A percentile compares a stretch with the other conserved stretches of the same genome.
phyloP scores from a whole-genome alignment of 106 monocot species.

The Agapanthus africanus region DNA sequence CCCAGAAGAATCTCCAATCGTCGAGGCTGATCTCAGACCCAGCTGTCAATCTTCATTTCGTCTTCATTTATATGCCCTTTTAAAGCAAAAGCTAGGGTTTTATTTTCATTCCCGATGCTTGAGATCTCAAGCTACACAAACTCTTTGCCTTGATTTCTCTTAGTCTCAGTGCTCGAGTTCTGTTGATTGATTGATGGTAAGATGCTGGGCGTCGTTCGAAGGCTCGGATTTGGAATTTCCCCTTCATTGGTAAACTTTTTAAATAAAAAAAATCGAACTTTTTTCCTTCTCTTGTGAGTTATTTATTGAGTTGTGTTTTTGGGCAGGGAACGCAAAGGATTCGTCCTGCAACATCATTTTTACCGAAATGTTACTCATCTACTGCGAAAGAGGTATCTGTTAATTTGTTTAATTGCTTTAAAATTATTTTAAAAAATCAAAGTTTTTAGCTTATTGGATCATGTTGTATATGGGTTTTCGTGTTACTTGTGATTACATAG shows the following conservation, averaged over 20 bases:
- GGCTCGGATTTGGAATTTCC: background rate
- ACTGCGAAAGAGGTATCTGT: constrained; percentile 3
- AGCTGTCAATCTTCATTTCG: too few species aligned
- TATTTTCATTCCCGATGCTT: background rate
- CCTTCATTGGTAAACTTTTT: background rate
- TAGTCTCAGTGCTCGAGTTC: background rate
- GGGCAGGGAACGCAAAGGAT: background rate
- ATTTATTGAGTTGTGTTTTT: background rate
- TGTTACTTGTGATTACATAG: background rate
- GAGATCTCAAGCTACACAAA: too few species aligned
- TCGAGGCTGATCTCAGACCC: too few species aligned
- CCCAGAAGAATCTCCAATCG: too few species aligned
- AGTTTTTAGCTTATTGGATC: background rate
- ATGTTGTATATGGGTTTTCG: background rate
- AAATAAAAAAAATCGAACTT: background rate
- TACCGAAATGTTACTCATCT: constrained; percentile 1
- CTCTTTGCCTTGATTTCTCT: background rate
- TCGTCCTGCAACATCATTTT: background rate
- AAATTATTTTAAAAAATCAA: background rate
- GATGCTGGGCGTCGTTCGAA: constrained; percentile 3
- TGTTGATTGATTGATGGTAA: background rate
- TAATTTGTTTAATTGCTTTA: background rate
- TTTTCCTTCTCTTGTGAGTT: constrained; percentile 8
- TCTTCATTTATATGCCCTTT: too few species aligned
- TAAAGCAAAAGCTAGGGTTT: too few species aligned